phyloP scores from a whole-genome alignment of 169 alveolate species.

The Plasmodium inui region DNA sequence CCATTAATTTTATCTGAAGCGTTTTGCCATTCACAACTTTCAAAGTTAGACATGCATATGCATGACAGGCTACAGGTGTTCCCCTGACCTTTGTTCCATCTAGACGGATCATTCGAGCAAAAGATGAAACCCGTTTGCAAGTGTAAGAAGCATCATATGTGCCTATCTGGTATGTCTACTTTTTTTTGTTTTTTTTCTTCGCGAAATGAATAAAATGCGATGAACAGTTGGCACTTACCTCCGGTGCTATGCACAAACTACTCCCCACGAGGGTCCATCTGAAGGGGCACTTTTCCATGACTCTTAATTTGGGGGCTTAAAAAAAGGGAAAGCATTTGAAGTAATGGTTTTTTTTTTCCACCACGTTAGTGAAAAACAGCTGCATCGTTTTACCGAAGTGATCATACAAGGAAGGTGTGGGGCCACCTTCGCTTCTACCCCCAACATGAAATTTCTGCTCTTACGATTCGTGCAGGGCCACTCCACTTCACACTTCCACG shows the following conservation, averaged over 20 bases:
- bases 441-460: constrained; percentile 3
- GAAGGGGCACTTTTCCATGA: constrained; percentile 77
- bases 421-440: neutral
- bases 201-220: neutral
- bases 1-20: neutral
- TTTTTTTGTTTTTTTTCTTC: neutral
- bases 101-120: neutral
- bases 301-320: constrained; percentile 56
- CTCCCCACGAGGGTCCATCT: constrained; percentile 79
- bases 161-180: neutral
- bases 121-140: neutral
- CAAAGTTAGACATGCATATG: neutral
- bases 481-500: constrained; percentile 75
- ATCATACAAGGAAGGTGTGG: neutral
- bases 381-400: neutral
- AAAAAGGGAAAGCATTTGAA: neutral
- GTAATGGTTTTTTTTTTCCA: neutral
- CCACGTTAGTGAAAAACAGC: constrained; percentile 13
- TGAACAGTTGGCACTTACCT: constrained; percentile 21
- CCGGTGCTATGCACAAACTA: constrained; percentile 82
- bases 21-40: neutral
- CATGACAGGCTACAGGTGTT: neutral
- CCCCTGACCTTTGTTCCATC: neutral
- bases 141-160: neutral
- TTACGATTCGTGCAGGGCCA: constrained; percentile 84